Base-by-base conservation (phyloP, 805 yeast genomes). In the Lipomyces mesembrius region DNA sequence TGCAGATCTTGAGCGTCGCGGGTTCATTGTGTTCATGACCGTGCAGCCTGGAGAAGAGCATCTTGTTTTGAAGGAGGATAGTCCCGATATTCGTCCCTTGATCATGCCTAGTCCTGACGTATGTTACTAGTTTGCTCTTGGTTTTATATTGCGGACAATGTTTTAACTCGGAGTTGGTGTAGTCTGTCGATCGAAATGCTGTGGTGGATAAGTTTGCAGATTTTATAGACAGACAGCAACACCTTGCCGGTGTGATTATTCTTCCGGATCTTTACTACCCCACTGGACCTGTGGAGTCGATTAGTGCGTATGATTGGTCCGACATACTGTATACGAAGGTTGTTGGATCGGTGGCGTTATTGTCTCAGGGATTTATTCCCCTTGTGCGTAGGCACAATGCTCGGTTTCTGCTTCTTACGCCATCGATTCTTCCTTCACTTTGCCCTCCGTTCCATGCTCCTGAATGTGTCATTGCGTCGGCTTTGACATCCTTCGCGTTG, bases 11-110 rank as follows among this genome's bases (percentile, higher is more conserved):
- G 92, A 90, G 70, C 83, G 83, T 57, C 80, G 96, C 62, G 96
- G 97, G 0, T 91, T 89, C 75, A 88, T 92, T 39, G 92, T 92
- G 2, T 91, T 88, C 75, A 82, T 91, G 69, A 87, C 96, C 0
- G 85, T 87, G n/a, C 76, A 84, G n/a, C 75, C 80, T 6, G 85
- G 83, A 66, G 91, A 87, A 35, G 82, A 81, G 69, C 91, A 88
- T 68, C 75, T 83, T 0, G 79, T 79, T 52, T 74, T 78, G 11
- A 75, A 75, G 37, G 90, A 89, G 65, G 83, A 87, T 57, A 85
- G 88, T 17, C 83, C 85, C 29, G 96, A 91, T 75, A 84, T 91
- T 63, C 85, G 89, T 70, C 87, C 90, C 55, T 79, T 92, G 63
- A 83, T 85, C 52, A 76, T 91, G 66, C 71, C 71, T 4, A 61